These are phyloP conservation scores for Fraxinus albicans DNA, from an alignment of 305 asterid species.

Conservation along the genomic window DNA sequence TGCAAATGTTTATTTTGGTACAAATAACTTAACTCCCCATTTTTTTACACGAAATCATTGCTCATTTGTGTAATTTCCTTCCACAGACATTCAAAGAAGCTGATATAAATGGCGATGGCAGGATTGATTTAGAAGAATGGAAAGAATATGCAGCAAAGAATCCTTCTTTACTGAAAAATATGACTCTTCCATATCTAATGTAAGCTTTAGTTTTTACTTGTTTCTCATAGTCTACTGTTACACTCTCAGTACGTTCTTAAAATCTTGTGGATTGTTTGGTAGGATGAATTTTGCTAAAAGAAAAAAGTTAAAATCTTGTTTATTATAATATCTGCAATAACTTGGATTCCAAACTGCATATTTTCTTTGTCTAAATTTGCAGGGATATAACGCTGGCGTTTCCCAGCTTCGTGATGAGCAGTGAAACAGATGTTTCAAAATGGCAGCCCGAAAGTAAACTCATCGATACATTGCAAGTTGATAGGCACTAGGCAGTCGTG, in stretches of 20 bases:
- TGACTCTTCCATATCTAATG: slow-evolving; percentile 46
- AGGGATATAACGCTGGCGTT: slow-evolving; percentile 14
- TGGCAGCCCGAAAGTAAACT: neutral
- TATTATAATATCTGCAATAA: neutral
- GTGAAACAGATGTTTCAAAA: slow-evolving; percentile 5
- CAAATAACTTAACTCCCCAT: neutral
- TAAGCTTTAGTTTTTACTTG: neutral
- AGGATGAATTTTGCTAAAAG: neutral
- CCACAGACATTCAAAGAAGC: slow-evolving; percentile 34
- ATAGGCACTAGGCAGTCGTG: neutral
- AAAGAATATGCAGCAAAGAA: slow-evolving; percentile 30
- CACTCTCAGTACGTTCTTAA: neutral
- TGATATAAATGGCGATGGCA: slow-evolving; percentile 34
- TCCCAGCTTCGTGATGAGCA: slow-evolving; percentile 20
- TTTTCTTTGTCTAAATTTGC: neutral
- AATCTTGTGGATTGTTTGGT: neutral
- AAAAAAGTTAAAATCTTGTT: neutral
- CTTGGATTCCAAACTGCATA: neutral
- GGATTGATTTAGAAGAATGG: slow-evolving; percentile 41
- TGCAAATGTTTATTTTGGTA: neutral
- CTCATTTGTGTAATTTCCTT: neutral
- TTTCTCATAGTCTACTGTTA: neutral
- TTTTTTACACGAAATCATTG: neutral
- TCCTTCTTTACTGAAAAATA: slow-evolving; percentile 33
- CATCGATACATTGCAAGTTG: neutral